These are phyloP conservation scores for Populus hybrid DNA, from an alignment of 441 rosid genomes.

Conservation along the genomic window DNA sequence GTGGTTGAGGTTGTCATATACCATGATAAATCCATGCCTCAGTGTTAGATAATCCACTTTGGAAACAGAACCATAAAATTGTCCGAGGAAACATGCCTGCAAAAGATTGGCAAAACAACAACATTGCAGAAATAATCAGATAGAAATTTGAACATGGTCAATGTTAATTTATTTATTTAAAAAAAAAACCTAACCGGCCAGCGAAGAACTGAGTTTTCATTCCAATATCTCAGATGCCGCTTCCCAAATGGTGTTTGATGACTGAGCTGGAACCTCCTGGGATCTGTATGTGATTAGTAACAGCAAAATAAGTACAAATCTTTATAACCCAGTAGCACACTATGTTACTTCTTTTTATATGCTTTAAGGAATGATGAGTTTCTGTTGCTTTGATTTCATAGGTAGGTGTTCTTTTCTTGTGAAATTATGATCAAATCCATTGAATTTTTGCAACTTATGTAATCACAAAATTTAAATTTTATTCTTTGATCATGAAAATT, in stretches of 20 bases:
- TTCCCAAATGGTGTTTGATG: constrained; percentile 58
- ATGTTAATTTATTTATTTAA: too few relatives aligned
- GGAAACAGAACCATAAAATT: constrained; percentile 58
- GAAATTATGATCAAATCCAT: too few relatives aligned
- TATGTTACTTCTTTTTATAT: too few relatives aligned
- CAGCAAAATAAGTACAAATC: neutral
- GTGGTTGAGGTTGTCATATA: constrained; percentile 17
- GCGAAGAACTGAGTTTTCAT: constrained; percentile 34
- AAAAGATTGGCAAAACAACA: neutral
- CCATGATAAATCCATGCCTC: constrained; percentile 69
- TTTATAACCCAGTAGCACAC: too few relatives aligned
- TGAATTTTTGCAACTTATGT: too few relatives aligned
- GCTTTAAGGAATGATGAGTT: too few relatives aligned
- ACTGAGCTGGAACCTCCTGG: constrained; percentile 43
- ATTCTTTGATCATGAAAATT: too few relatives aligned
- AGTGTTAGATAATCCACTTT: constrained; percentile 64
- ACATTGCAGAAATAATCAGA: neutral
- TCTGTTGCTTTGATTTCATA: too few relatives aligned
- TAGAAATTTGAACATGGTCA: neutral
- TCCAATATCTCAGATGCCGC: constrained; percentile 49
- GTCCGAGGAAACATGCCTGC: constrained; percentile 54
- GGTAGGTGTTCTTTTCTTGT: too few relatives aligned
- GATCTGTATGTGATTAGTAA: constrained; percentile 30
- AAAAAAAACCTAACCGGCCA: constrained; percentile 39
- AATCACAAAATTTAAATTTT: too few relatives aligned